Percentiles rank a stretch among this genome's conserved stretches.
Conservation (phyloP, 2,329 filamentous ascomycete species). For the Cercospora beticola region DNA sequence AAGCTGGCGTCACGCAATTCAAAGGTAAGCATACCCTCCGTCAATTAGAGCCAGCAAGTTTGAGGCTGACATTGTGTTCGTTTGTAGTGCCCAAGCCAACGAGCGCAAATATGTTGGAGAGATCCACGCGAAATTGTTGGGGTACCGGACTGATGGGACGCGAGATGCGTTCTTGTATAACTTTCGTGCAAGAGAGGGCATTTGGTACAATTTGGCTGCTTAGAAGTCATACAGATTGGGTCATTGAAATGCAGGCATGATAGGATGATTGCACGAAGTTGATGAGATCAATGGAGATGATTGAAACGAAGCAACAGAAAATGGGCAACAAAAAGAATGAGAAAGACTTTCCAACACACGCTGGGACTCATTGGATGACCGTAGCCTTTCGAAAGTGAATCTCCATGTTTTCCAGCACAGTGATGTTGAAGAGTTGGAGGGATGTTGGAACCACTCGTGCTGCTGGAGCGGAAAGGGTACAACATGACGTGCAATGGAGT, state of each 20-base stretch:
- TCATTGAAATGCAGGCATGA: background rate
- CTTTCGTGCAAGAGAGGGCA: constrained; percentile 77
- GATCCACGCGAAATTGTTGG: constrained; percentile 71
- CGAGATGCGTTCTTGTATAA: constrained; percentile 88
- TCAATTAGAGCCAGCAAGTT: background rate
- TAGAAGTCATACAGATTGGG: background rate
- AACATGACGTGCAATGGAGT: too few relatives aligned
- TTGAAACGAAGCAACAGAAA: background rate
- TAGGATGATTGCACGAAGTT: background rate
- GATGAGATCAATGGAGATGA: background rate
- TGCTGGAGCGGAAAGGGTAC: too few relatives aligned
- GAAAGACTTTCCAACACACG: background rate
- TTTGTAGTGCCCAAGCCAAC: constrained; percentile 59
- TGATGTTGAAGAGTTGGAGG: too few relatives aligned
- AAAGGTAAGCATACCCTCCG: constrained; percentile 47
- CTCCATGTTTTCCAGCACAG: too few relatives aligned
- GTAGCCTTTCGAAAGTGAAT: background rate
- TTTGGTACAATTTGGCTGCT: constrained; percentile 75
- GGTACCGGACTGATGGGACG: constrained; percentile 59
- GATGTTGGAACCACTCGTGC: too few relatives aligned
- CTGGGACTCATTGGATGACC: too few relatives aligned
- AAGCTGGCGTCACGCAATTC: constrained; percentile 78
- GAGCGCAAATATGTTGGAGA: constrained; percentile 82
- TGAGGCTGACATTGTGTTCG: too few relatives aligned
- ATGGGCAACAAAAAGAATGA: background rate